These are phyloP conservation scores for Cordyceps javanica DNA, from an alignment of 2,329 filamentous ascomycete genomes.

Conservation along the genomic window DNA sequence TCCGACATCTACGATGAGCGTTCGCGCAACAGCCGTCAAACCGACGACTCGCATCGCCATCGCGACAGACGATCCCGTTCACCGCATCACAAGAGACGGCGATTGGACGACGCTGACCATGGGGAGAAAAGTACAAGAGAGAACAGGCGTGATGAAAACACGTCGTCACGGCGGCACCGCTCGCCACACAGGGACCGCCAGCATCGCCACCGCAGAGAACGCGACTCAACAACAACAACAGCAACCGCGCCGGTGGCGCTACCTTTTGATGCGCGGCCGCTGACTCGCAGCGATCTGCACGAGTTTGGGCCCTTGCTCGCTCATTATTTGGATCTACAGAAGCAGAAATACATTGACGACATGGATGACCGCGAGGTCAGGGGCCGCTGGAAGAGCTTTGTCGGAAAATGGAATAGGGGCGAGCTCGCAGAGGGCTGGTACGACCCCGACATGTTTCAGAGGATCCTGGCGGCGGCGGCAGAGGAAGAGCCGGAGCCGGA, in stretches of 20 bases:
- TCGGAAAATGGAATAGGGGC: constrained; percentile 84
- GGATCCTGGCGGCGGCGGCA: constrained; percentile 26
- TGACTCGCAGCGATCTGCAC: constrained; percentile 64
- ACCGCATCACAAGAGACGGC: constrained; percentile 14
- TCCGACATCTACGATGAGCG: neutral
- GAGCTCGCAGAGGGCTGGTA: constrained; percentile 92
- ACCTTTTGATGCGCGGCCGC: constrained; percentile 58
- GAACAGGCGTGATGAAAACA: neutral
- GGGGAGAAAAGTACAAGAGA: constrained; percentile 7
- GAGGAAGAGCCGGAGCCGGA: neutral
- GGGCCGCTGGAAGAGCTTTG: constrained; percentile 90
- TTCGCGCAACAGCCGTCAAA: neutral
- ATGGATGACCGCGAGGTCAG: constrained; percentile 69
- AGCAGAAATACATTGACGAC: constrained; percentile 61
- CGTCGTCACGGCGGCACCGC: constrained; percentile 10
- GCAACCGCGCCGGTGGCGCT: constrained; percentile 30
- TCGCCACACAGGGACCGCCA: constrained; percentile 12
- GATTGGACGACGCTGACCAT: neutral
- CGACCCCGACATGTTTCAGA: constrained; percentile 62
- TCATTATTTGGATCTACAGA: constrained; percentile 84
- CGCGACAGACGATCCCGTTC: constrained; percentile 13
- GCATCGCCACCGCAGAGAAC: constrained; percentile 13
- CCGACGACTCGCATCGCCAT: constrained; percentile 1
- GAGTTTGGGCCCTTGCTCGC: constrained; percentile 67
- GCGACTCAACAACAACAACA: neutral